A percentile compares a stretch with the other conserved stretches of the same genome.
These are phyloP conservation scores for Cucurbita maxima DNA, from an alignment of 306 rosid genomes.

Conservation along the genomic window DNA sequence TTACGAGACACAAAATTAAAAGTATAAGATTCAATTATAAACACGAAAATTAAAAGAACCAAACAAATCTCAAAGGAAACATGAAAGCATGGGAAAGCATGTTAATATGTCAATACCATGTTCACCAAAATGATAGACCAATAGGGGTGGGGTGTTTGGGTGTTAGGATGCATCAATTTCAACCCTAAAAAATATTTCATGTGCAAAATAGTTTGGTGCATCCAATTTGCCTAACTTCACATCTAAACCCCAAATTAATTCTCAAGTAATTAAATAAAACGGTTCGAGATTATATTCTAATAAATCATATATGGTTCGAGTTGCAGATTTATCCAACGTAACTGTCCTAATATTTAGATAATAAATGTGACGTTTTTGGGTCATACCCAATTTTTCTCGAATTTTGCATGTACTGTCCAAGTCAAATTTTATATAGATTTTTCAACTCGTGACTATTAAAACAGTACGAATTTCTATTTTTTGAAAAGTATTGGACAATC, in stretches of 20 bases:
- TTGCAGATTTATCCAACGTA: not conserved
- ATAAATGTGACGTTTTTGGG: not conserved
- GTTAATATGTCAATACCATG: not conserved
- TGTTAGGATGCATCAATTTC: not conserved
- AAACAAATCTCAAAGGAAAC: not conserved
- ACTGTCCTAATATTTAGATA: not conserved
- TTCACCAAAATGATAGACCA: not conserved
- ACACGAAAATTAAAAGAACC: no score
- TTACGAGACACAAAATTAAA: no score
- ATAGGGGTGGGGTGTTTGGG: not conserved
- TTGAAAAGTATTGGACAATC: no score
- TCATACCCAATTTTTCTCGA: not conserved
- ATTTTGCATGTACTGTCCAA: not conserved
- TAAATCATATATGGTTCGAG: not conserved
- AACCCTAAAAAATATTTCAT: not conserved
- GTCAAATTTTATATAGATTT: not conserved
- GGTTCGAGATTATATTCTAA: no score
- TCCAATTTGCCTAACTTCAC: not conserved
- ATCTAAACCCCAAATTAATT: not conserved
- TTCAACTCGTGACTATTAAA: not conserved
- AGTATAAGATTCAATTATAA: no score
- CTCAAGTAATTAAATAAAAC: no score
- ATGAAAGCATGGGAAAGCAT: not conserved
- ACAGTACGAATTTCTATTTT: not conserved
- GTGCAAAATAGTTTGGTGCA: not conserved